Conservation (phyloP, 192 early-diverging fungal species). For the Backusella psychrophila region DNA sequence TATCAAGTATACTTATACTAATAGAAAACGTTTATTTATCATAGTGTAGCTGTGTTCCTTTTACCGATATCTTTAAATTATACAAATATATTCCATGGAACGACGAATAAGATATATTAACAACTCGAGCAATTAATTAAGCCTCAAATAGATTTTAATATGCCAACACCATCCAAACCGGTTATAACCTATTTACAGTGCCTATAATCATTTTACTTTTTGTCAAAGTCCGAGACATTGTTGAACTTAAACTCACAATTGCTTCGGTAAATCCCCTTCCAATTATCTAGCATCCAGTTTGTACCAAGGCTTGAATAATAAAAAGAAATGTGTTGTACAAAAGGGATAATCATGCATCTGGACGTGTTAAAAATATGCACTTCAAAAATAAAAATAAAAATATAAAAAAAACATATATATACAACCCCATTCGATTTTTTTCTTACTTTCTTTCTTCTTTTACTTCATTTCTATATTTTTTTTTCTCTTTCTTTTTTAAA, state of each 20-base stretch:
- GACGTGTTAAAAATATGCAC: neutral
- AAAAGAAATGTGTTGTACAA: neutral
- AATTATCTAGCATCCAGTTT: neutral
- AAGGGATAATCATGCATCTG: neutral
- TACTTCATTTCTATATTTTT: neutral
- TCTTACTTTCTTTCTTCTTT: neutral
- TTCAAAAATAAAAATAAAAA: neutral
- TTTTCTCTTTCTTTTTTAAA: neutral
- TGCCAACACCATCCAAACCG: too few species aligned
- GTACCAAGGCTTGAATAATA: neutral
- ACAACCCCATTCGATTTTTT: neutral
- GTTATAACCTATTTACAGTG: too few species aligned
- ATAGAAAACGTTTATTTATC: too few species aligned
- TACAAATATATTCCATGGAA: too few species aligned
- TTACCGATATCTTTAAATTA: too few species aligned
- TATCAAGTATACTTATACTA: too few species aligned
- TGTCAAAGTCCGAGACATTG: too few species aligned
- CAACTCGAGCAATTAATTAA: too few species aligned
- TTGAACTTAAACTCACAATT: neutral
- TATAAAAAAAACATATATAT: neutral
- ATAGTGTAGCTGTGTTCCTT: too few species aligned
- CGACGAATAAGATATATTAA: too few species aligned
- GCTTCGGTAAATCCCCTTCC: neutral
- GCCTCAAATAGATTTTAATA: too few species aligned
- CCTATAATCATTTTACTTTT: too few species aligned